Base-by-base conservation (phyloP, 345 rosid species). In the Brassica carinata region DNA sequence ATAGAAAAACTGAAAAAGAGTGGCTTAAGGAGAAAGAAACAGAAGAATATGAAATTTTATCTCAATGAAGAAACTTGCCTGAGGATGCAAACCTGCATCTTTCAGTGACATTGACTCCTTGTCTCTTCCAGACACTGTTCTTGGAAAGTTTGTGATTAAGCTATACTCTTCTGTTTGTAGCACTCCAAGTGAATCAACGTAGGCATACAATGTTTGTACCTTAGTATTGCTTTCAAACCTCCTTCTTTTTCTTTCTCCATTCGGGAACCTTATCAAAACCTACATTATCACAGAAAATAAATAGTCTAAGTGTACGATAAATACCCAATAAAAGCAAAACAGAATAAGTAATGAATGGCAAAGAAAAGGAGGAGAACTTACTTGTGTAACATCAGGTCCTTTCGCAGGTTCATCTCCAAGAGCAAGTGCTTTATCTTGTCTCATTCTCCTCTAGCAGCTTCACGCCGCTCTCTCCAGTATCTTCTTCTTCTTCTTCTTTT, bases 161-260 rank as follows among this genome's bases (percentile, higher is more conserved):
- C 23, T 19, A 19, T 19, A 19, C 23, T 19, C 23, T 19, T 19
- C 23, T 19, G 23, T 19, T 38, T 92, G 90, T 34, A 96, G 75
- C 80, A 88, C 86, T 73, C 94, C 98, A 86, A 93, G 86, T 62
- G 98, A 96, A 85, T 93, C 99, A 14, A 93, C 90, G 23, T 19
- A 19, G 23, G 23, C 23, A 19, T 19, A 19, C 23, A 19, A 19
- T 19, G 23, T 19, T 19, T 90, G 90, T 72, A 96, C 85, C 10
- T 86, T 84, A 26, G 88, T 73, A 1, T 83, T 83, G 74, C 90
- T 82, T 75, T 86, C 84, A 77, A 96, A 93, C 85, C 91, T 93
- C 83, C 99, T 86, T 65, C 93, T 98, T 82, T 90, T 96, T 73
- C 99, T 93, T 81, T 93, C 94, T 79, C 99, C 99, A 38, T 81